Percentiles rank a stretch among this genome's conserved stretches.
Evolutionary conservation across 202 grass and related monocot species (phyloP).

Genomic region (Setaria viridis): DNA sequence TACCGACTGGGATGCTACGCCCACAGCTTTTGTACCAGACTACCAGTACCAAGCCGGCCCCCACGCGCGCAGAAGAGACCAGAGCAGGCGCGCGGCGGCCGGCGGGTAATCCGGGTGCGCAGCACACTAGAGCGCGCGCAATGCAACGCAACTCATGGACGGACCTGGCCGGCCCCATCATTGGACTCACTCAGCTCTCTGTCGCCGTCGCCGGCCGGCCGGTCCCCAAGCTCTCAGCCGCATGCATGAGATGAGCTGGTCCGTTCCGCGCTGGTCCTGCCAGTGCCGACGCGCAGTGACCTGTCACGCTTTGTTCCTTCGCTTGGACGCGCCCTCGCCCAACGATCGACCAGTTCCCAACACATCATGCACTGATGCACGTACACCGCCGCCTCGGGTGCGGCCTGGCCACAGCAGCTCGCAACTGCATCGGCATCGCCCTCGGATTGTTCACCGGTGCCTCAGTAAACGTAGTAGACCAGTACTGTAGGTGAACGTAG

Average conservation of each 20-base stretch:
- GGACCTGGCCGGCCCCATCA: neutral
- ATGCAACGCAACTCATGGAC: neutral
- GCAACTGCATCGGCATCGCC: neutral
- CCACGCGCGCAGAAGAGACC: neutral
- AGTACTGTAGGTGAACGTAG: neutral
- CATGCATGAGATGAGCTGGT: constrained; percentile 21
- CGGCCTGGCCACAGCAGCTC: neutral
- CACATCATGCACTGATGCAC: no score
- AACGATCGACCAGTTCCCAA: constrained; percentile 1
- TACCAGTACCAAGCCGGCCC: neutral
- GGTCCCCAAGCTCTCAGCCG: no score
- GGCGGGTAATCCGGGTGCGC: no score
- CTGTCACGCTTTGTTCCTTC: constrained; percentile 46
- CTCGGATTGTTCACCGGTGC: neutral
- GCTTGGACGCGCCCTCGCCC: constrained; percentile 32
- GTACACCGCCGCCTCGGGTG: neutral
- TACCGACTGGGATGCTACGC: no score
- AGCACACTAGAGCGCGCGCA: neutral
- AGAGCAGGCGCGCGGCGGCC: neutral
- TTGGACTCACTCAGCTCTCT: neutral
- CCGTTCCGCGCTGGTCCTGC: constrained; percentile 23
- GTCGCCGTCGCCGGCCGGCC: neutral
- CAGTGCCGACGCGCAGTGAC: neutral
- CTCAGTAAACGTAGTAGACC: neutral
- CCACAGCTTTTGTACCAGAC: neutral